Percentiles rank a stretch among this genome's conserved stretches.
These are phyloP conservation scores for Lipomyces yamanashiensis DNA, from an alignment of 805 yeast species.

Conservation along the genomic window DNA sequence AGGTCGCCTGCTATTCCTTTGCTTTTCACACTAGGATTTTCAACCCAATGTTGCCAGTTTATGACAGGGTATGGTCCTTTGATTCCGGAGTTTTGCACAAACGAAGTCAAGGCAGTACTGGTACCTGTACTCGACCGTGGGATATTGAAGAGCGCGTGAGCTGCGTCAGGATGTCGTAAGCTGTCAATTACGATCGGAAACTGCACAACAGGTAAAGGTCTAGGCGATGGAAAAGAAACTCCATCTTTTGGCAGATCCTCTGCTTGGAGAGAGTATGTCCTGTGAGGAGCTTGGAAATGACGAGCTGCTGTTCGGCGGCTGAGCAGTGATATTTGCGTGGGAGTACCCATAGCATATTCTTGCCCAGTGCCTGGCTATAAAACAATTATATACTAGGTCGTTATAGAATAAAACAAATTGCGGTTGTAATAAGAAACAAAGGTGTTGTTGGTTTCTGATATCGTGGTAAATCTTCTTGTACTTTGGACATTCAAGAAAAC, in stretches of 20 bases:
- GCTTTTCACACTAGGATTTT: constrained; percentile 7
- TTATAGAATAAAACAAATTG: no score
- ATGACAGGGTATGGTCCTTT: constrained; percentile 21
- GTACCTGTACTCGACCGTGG: constrained; percentile 13
- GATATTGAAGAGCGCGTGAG: background rate
- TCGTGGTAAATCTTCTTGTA: no score
- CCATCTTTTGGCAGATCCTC: constrained; percentile 10
- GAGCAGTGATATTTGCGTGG: background rate
- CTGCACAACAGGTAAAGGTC: constrained; percentile 4
- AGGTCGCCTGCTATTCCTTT: background rate
- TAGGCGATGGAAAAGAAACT: constrained; percentile 5
- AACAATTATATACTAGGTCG: no score
- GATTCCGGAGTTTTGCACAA: background rate
- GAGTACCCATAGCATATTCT: background rate
- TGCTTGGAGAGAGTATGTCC: background rate
- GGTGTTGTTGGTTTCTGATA: no score
- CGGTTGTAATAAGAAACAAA: no score
- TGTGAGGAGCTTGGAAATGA: background rate
- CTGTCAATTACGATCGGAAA: background rate
- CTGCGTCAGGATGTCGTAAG: background rate
- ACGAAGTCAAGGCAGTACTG: background rate
- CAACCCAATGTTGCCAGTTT: constrained; percentile 35
- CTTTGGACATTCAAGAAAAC: background rate
- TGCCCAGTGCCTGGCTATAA: no score
- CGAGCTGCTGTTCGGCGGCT: background rate